Evolutionary conservation across 208 protist species (phyloP), one percentile per base, ranked within the genome.

Genomic region (Kentomonas sorsogonicus): DNA sequence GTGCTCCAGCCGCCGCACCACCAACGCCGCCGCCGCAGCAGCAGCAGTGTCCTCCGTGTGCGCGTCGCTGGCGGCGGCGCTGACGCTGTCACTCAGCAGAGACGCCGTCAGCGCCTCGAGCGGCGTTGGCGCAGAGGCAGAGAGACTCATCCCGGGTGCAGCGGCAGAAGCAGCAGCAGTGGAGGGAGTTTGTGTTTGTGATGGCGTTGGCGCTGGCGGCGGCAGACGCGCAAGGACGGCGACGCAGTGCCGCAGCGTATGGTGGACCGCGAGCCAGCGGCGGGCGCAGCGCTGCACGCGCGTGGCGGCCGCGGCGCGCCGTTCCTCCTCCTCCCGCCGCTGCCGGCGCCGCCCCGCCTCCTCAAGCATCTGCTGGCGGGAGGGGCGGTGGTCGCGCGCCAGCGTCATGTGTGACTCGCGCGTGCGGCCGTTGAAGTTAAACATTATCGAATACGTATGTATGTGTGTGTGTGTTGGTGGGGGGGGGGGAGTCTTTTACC

Each of bases 351-450:
- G 53, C 4, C 74, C 74, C 1, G 82, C 68, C n/a, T 90, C 71
- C 18, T 57, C 54, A 15, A 94, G 29, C 29, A 91, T 73, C 15
- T 68, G 56, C 22, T 69, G 66, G 6, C 72, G 62, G 1, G 72
- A 72, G 3, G 68, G 76, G 29, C 71, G 67, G 51, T 88, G 74
- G 46, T 94, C 83, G 4, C 68, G 61, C 3, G 79, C 86, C 15
- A 94, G 67, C 0, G 62, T 75, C 55, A 94, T 62, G 16, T 72
- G 66, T 33, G 72, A 80, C 45, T 66, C 45, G 9, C 87, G 72
- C 53, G 79, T 91, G 10, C 66, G 46, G 34, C 87, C 87, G 34
- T 87, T 74, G 52, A 94, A 94, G 15, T 78, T 26, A 38, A 74
- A 73, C 2, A 18, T 6, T 34, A 27, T 40, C 5, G 44, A 44